Base-by-base conservation (phyloP, 1,139 yeast genomes). In the Blastobotrys ciferrii region DNA sequence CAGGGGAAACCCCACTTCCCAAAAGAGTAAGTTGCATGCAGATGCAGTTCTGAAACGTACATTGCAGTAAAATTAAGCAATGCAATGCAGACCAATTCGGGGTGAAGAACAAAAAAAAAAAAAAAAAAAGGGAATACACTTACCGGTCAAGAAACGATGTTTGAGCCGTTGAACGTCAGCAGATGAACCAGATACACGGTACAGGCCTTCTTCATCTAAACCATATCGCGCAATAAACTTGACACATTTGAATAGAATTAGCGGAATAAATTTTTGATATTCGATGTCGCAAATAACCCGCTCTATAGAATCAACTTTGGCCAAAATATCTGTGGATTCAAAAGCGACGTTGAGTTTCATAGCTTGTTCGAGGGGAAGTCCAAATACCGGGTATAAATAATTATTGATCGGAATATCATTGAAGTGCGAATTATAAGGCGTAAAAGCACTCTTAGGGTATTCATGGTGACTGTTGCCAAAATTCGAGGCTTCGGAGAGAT, bases 101-200 rank as follows among this genome's bases (percentile, higher is more conserved):
- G 15, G 40, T 6, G 20, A 23, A 5, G 19, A 35, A 25, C n/a
- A 17, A 23, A 18, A 36, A 17, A 19, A 30, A 38, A 30, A 32
- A 23, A 30, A 25, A 37, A 35, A 30, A 36, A 18, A 23, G 32
- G 39, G 39, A 35, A 39, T 5, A n/a, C 5, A 48, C 52, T 40
- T 52, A 53, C 57, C 52, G 67, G 57, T n/a, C 62, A 87, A 88
- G 60, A 87, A 84, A 32, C 78, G 78, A 15, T 73, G 70, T 59
- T 80, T 82, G 52, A 86, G 70, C 25, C 76, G 71, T 52, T 73
- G 76, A 52, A 87, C 77, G 48, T 86, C 86, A 48, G 82, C 80
- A 23, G 82, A 70, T 0, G 94, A 83, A 0, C 95, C 87, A 58
- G 92, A 84, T 55, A 86, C 81, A 67, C 96, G 76, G 65, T 87